Conservation (phyloP, 2,329 filamentous ascomycete genomes). For the Colletotrichum paranaense region DNA sequence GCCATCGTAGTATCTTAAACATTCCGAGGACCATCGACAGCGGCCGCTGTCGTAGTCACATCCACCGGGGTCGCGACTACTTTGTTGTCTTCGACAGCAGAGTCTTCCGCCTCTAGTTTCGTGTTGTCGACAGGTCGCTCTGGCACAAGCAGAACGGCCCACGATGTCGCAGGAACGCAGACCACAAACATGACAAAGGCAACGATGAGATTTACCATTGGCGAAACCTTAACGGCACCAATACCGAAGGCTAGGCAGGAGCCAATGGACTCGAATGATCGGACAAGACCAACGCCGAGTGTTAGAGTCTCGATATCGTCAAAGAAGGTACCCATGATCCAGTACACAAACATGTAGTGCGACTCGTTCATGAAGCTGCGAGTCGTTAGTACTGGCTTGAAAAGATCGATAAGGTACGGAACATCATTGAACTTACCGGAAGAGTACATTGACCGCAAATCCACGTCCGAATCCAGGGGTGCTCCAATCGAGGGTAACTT, state of each 20-base stretch:
- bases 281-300: constrained; percentile 57
- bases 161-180: constrained; percentile 50
- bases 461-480: constrained; percentile 55
- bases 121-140: constrained; percentile 44
- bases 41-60: constrained; percentile 3
- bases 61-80: neutral
- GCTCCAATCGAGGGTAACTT: constrained; percentile 58
- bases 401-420: no score
- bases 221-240: constrained; percentile 55
- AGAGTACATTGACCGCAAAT: constrained; percentile 59
- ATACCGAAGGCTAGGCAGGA: constrained; percentile 59
- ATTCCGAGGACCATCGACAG: constrained; percentile 5
- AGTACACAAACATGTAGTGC: constrained; percentile 64
- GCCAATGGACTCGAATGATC: constrained; percentile 61
- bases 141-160: constrained; percentile 50
- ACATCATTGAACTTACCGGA: constrained; percentile 47
- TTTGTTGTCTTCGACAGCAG: neutral
- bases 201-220: constrained; percentile 60
- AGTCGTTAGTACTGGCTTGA: neutral
- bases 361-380: constrained; percentile 60
- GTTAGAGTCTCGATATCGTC: constrained; percentile 63
- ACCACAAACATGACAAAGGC: constrained; percentile 60
- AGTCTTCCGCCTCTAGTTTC: constrained; percentile 2
- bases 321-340: constrained; percentile 62
- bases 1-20: neutral